Conservation (phyloP, 352 stramenopile genomes). For the Phytophthora litchii region DNA sequence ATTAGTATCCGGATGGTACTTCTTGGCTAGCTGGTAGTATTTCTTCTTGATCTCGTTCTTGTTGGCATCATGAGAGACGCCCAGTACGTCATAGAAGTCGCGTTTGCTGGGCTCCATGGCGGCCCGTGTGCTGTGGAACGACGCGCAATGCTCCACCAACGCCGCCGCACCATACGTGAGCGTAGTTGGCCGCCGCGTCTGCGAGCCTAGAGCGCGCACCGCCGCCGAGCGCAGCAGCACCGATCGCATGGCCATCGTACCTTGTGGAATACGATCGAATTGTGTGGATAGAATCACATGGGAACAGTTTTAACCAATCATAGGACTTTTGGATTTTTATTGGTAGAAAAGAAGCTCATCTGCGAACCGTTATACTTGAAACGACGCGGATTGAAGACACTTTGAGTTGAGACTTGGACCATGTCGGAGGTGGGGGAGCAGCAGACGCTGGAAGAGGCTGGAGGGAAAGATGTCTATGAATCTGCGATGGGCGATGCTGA, state of each 20-base stretch:
- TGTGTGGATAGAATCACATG: slow-evolving; percentile 38
- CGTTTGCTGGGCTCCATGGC: slow-evolving; percentile 71
- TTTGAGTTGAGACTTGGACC: slow-evolving; percentile 1
- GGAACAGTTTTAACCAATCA: slow-evolving; percentile 17
- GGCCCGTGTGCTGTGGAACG: slow-evolving; percentile 73
- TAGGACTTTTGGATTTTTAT: neutral
- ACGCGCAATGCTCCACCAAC: slow-evolving; percentile 25
- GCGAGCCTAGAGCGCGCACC: slow-evolving; percentile 14
- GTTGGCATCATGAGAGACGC: slow-evolving; percentile 84
- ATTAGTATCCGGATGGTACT: slow-evolving; percentile 99
- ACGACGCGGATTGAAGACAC: slow-evolving; percentile 23
- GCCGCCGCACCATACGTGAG: slow-evolving; percentile 10
- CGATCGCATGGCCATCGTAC: slow-evolving; percentile 37
- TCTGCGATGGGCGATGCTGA: slow-evolving; percentile 10
- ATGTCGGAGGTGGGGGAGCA: slow-evolving; percentile 21
- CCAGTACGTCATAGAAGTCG: slow-evolving; percentile 98
- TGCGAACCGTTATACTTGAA: slow-evolving; percentile 35
- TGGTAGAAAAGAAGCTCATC: slow-evolving; percentile 22
- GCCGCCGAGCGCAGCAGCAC: slow-evolving; percentile 36
- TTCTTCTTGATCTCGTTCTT: slow-evolving; percentile 99
- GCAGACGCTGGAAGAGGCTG: neutral
- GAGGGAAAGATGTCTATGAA: slow-evolving; percentile 6
- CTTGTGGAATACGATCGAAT: slow-evolving; percentile 21
- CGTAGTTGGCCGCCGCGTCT: slow-evolving; percentile 1
- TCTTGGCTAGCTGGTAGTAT: slow-evolving; percentile 96